Evolutionary conservation across 352 stramenopile genomes (phyloP), one percentile per base, ranked within the genome.

Genomic region (Phytophthora tentaculata): DNA sequence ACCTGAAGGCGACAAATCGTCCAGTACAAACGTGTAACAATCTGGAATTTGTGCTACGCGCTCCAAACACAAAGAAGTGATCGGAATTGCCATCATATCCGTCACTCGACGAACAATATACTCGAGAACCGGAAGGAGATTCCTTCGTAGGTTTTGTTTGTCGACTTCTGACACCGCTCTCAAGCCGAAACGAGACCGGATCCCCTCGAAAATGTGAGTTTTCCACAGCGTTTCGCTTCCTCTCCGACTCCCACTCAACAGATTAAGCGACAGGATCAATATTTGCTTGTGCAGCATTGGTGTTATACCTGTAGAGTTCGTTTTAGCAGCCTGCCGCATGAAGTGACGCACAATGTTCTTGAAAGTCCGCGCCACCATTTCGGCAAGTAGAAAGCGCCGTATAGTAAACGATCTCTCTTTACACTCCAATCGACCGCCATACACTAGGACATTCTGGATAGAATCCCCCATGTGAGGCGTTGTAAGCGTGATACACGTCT

Each of bases 351-450:
- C 26, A 2, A 97, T 62, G 48, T 96, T 95, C 68, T 97, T 98
- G 17, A 97, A 84, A 17, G 92, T 81, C 9, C 93, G 79, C 7
- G 88, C 84, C 0, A 96, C 75, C 84, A 98, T 97, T 68, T 98
- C 92, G 2, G 77, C 84, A 0, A 98, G 73, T 22, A 97, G 29
- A 16, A 87, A 64, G 0, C 75, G 69, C 6, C 92, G 82, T 39
- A 97, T 81, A 44, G 71, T 64, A 1, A 37, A 57, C 2, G 86
- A 76, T 14, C 92, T 78, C 8, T 81, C 56, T 53, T 78, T 68
- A 69, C 86, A 94, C 17, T 90, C 75, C 13, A 84, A 68, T 14
- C 82, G 71, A 1, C 92, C 92, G 1, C 86, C 74, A 49, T 78
- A 93, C 3, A 97, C 73, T 0, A 51, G 55, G 14, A 96, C 80